Evolutionary conservation across 768 basidiomycete genomes (phyloP).

Genomic region (Hemileccinum rubropunctum): DNA sequence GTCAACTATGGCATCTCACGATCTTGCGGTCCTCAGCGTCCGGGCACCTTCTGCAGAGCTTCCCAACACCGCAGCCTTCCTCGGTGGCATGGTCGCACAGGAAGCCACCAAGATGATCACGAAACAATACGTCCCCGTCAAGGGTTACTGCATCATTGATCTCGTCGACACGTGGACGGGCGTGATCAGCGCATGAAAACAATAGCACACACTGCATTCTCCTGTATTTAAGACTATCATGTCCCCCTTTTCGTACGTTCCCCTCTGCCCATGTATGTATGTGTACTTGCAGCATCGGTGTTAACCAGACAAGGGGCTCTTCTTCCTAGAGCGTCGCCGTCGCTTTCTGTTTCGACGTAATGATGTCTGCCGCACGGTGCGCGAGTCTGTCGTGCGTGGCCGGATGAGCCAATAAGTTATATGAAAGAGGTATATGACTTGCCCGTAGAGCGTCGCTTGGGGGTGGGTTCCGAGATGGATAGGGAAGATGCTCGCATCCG

Average conservation of each 20-base stretch:
- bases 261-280: too few species aligned
- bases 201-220: too few species aligned
- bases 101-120: conserved; percentile 98
- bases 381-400: conserved; percentile 4
- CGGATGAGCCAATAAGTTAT: background rate
- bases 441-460: conserved; percentile 22
- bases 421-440: background rate
- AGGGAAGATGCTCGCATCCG: conserved; percentile 16
- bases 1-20: conserved; percentile 1
- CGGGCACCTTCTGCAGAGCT: conserved; percentile 82
- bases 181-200: conserved; percentile 32
- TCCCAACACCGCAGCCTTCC: conserved; percentile 89
- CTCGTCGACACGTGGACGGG: conserved; percentile 80
- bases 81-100: conserved; percentile 93
- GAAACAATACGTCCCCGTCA: conserved; percentile 89
- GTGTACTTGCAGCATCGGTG: too few species aligned
- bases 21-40: conserved; percentile 40
- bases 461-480: conserved; percentile 18
- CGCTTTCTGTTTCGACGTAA: background rate
- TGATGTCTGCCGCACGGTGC: conserved; percentile 10
- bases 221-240: too few species aligned
- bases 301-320: too few species aligned
- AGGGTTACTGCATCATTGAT: conserved; percentile 83
- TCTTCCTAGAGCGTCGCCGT: too few species aligned
- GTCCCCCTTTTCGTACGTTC: too few species aligned